Base-by-base conservation (phyloP, 164 flowering plant genomes). In the Aristolochia fimbriata region DNA sequence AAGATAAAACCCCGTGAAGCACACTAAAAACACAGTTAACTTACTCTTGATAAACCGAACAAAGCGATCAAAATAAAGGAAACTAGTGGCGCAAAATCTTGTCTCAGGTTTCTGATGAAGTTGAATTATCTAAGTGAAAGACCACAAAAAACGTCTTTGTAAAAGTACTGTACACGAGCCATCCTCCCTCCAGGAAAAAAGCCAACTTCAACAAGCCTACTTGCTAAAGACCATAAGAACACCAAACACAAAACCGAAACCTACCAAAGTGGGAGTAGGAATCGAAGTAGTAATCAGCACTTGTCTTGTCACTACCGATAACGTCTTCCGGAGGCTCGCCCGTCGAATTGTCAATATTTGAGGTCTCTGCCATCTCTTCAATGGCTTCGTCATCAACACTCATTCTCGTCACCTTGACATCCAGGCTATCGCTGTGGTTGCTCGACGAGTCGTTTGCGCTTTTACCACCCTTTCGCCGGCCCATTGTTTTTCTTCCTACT, bases 251-350 rank as follows among this genome's bases (percentile, higher is more conserved):
- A 56, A 25, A 27, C 10, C 19, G 20, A 57, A 20, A 31, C 53
- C 62, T 81, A 92, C 99, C 97, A 58, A 94, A 94, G 71, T 94
- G 99, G 47, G 99, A 94, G 81, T 94, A 94, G n/a, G 99, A 94
- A 62, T 94, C 99, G 71, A 94, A 94, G 84, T 94, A 94, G 65
- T 94, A 94, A 62, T 94, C 99, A 24, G 99, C 95, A 69, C 97
- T 91, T 69, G 99, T 94, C 63, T 83, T 71, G 58, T 84, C 96
- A 57, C 62, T 74, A 6, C 74, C 85, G 27, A 73, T 48, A 25
- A 68, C 30, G 24, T 76, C 63, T 7, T 57, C 73, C 6, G 60
- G 68, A 5, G 70, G 59, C 27, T 78, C 80, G 66, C 68, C 66
- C 68, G 68, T 64, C 45, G 83, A 62, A 7, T 73, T 77, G 24